A percentile compares a stretch with the other conserved stretches of the same genome.
These are phyloP conservation scores for Rhizophlyctis rosea DNA, from an alignment of 192 early-diverging fungal genomes.

Conservation along the genomic window DNA sequence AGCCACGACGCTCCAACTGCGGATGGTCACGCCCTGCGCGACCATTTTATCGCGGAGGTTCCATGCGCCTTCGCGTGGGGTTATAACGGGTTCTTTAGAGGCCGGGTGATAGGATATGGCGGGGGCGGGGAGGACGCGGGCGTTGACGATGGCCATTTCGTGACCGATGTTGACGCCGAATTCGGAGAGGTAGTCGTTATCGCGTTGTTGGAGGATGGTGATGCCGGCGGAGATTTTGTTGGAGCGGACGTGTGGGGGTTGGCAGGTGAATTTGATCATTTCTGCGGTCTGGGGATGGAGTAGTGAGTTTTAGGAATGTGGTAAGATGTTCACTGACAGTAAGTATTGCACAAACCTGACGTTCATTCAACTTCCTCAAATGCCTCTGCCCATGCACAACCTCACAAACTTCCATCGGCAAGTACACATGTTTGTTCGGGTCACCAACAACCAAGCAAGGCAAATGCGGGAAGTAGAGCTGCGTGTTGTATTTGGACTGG, in stretches of 20 bases:
- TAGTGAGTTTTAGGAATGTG: not conserved
- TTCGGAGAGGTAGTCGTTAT: slow-evolving; percentile 70
- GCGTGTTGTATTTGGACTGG: slow-evolving; percentile 63
- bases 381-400: slow-evolving; percentile 81
- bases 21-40: slow-evolving; percentile 65
- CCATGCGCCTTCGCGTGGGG: slow-evolving; percentile 76
- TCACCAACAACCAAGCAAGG: slow-evolving; percentile 71
- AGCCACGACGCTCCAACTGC: slow-evolving; percentile 79
- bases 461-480: slow-evolving; percentile 71
- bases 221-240: slow-evolving; percentile 79
- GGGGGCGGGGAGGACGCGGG: slow-evolving; percentile 77
- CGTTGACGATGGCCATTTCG: slow-evolving; percentile 67
- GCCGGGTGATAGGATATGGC: slow-evolving; percentile 67
- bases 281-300: slow-evolving; percentile 70
- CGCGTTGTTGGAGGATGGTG: slow-evolving; percentile 60
- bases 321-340: slow-evolving; percentile 13
- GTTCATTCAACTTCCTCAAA: slow-evolving; percentile 76
- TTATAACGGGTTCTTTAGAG: slow-evolving; percentile 58
- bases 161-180: slow-evolving; percentile 70
- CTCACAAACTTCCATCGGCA: slow-evolving; percentile 91
- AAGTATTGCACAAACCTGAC: slow-evolving; percentile 35
- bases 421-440: slow-evolving; percentile 54
- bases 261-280: slow-evolving; percentile 93
- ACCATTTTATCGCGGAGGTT: slow-evolving; percentile 82
- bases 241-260: slow-evolving; percentile 76